Base-by-base conservation (phyloP, 208 protist genomes). In the Trichomonas gallinae region DNA sequence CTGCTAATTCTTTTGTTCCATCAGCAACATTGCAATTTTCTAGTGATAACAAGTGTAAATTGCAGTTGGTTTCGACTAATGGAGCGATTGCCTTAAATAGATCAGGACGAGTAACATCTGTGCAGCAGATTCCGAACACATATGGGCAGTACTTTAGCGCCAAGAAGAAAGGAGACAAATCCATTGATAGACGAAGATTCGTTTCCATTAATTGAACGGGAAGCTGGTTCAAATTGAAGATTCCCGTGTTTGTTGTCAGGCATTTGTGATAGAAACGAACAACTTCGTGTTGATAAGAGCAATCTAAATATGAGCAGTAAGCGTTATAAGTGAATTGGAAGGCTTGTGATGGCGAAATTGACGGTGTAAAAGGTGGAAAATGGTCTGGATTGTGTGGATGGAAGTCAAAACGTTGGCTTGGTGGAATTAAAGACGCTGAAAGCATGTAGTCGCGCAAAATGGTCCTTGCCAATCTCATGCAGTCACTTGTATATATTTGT, bases 291-390 rank as follows among this genome's bases (percentile, higher is more conserved):
- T 44, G 17, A 89, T 89, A 89, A n/a, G 83, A n/a, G 10, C 40
- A 46, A 8, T 89, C 17, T 0, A 44, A 8, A 89, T 89, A 46
- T 10, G 83, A 89, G 48, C 83, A 89, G 31, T 31, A 46, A 44
- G 83, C 83, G 36, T 89, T 89, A 46, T 89, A 89, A 45, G 83
- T 46, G 36, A 89, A 89, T 46, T 89, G 83, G 23, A 89, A 89
- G 0, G 34, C 40, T 48, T 89, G 83, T 48, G 83, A 89, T 89
- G 83, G 83, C 13, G 83, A 89, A 13, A 89, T 89, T 17, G 34
- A 4, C n/a, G 83, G 83, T n/a, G 6, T 4, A 21, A 89, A 89
- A n/a, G 83, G 83, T 46, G 83, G 83, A 17, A 89, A 46, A 10
- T 10, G 4, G 40, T 44, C 17, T n/a, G 3, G 3, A 17, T 89